These are phyloP conservation scores for Blastobotrys capitulatus DNA, from an alignment of 1,139 yeast species.

Conservation along the genomic window DNA sequence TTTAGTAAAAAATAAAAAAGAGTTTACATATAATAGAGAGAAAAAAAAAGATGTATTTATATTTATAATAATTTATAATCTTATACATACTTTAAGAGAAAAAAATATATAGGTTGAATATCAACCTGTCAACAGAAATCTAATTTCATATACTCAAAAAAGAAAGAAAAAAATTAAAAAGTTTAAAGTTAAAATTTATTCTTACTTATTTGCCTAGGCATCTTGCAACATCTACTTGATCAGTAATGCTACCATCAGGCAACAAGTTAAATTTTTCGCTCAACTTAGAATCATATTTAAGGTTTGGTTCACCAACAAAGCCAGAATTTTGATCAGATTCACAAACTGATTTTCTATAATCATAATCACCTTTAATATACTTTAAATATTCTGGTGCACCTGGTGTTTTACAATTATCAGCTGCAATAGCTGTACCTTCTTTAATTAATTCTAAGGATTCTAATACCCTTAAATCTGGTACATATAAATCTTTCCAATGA, in stretches of 20 bases:
- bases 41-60: too few relatives aligned
- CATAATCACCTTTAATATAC: slow-evolving; percentile 5
- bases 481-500: slow-evolving; percentile 19
- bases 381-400: slow-evolving; percentile 10
- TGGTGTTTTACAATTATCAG: slow-evolving; percentile 17
- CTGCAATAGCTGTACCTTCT: slow-evolving; percentile 17
- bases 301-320: slow-evolving; percentile 2
- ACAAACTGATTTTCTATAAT: slow-evolving; percentile 3
- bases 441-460: slow-evolving; percentile 16
- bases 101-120: too few relatives aligned
- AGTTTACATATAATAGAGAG: too few relatives aligned
- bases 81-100: too few relatives aligned
- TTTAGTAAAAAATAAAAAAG: too few relatives aligned
- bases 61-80: too few relatives aligned
- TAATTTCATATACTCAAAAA: too few relatives aligned
- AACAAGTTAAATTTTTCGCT: neutral
- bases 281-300: neutral
- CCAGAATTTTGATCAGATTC: neutral
- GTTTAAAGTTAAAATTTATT: too few relatives aligned
- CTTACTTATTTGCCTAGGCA: too few relatives aligned
- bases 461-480: slow-evolving; percentile 10
- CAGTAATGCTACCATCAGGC: neutral
- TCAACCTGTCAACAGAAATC: too few relatives aligned
- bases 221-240: neutral
- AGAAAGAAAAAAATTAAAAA: too few relatives aligned